Evolutionary conservation across 1,284 basidiomycete genomes (phyloP).

Genomic region (Austroboletus niveus): DNA sequence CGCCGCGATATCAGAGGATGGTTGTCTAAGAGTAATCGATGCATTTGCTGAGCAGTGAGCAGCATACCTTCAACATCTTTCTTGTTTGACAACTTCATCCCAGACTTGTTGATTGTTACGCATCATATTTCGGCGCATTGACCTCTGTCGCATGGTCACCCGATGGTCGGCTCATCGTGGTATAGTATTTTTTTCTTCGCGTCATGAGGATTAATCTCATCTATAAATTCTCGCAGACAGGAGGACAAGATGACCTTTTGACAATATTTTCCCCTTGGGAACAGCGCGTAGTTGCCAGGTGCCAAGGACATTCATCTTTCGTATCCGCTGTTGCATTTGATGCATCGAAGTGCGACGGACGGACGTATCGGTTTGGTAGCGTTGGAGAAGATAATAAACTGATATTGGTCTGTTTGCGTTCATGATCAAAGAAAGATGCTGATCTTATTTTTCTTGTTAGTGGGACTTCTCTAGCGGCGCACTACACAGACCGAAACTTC

Average conservation of each 20-base stretch:
- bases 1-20: slow-evolving; percentile 86
- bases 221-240: slow-evolving; percentile 46
- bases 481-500: slow-evolving; percentile 69
- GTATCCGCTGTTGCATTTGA: slow-evolving; percentile 91
- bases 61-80: not conserved
- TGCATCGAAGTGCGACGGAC: slow-evolving; percentile 77
- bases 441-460: slow-evolving; percentile 36
- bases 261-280: slow-evolving; percentile 93
- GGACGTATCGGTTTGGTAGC: slow-evolving; percentile 88
- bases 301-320: slow-evolving; percentile 96
- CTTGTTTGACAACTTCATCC: slow-evolving; percentile 4
- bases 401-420: slow-evolving; percentile 59
- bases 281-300: slow-evolving; percentile 90
- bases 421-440: not conserved
- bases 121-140: slow-evolving; percentile 89
- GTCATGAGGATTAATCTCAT: slow-evolving; percentile 3
- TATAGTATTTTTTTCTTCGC: slow-evolving; percentile 34
- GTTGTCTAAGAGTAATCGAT: slow-evolving; percentile 85
- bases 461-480: slow-evolving; percentile 90
- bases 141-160: slow-evolving; percentile 93
- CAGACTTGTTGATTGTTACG: slow-evolving; percentile 85
- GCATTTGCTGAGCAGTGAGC: slow-evolving; percentile 79
- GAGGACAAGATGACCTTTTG: slow-evolving; percentile 92
- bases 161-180: slow-evolving; percentile 89
- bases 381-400: slow-evolving; percentile 95